These are phyloP conservation scores for Geosmithia morbida DNA, from an alignment of 2,329 filamentous ascomycete genomes.

Conservation along the genomic window DNA sequence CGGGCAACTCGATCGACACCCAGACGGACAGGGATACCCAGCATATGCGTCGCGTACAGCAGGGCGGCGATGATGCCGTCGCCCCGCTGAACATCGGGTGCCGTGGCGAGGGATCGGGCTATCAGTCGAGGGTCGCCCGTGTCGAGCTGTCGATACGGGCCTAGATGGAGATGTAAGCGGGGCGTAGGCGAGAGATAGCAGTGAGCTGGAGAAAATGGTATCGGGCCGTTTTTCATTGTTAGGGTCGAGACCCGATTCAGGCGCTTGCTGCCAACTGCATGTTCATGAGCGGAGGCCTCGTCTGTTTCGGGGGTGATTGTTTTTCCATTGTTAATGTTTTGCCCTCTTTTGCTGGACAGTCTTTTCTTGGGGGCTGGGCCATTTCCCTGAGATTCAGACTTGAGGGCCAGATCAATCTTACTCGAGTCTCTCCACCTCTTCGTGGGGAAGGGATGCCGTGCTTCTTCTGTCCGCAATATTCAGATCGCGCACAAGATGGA, in stretches of 20 bases:
- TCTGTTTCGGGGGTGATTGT: too few relatives aligned
- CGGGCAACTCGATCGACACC: constrained; percentile 38
- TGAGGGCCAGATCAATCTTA: too few relatives aligned
- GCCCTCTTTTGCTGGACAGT: too few relatives aligned
- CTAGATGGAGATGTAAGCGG: constrained; percentile 28
- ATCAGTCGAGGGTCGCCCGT: constrained; percentile 25
- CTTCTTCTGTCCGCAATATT: too few relatives aligned
- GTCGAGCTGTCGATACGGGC: constrained; percentile 25
- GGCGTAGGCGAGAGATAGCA: constrained; percentile 30
- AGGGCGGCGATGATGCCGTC: constrained; percentile 32
- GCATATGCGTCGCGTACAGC: constrained; percentile 36
- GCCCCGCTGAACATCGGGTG: constrained; percentile 27
- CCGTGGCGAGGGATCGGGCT: constrained; percentile 19
- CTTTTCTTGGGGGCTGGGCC: too few relatives aligned
- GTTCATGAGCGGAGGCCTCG: background rate
- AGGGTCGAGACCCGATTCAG: constrained; percentile 15
- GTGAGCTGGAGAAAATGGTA: constrained; percentile 29
- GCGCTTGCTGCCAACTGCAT: background rate
- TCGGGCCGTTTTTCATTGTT: constrained; percentile 24
- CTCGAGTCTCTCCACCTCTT: too few relatives aligned
- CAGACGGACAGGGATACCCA: constrained; percentile 39
- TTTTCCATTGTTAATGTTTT: too few relatives aligned
- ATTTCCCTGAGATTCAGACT: too few relatives aligned
- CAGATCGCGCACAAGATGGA: too few relatives aligned
- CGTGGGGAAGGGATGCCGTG: too few relatives aligned